These are phyloP conservation scores for Heliamphora ciliata DNA, from an alignment of 179 eudicot species.

Conservation along the genomic window DNA sequence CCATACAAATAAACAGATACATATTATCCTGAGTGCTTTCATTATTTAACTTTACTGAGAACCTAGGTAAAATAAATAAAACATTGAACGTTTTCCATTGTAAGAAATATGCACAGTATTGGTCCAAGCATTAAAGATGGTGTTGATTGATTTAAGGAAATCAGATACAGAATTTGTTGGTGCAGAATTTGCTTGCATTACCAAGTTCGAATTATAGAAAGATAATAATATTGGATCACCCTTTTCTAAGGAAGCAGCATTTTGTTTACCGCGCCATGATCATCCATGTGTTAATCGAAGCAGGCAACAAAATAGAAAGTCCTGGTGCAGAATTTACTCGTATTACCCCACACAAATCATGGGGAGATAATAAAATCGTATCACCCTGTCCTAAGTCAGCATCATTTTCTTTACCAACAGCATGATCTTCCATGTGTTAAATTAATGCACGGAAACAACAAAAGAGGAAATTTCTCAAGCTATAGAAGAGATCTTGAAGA, in stretches of 20 bases:
- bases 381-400: background rate
- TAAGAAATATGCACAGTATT: background rate
- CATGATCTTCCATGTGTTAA: background rate
- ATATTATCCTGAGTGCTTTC: background rate
- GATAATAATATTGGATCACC: background rate
- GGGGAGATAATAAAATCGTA: too few species aligned
- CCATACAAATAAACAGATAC: background rate
- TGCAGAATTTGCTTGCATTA: background rate
- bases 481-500: background rate
- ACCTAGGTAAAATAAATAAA: background rate
- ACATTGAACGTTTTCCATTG: background rate
- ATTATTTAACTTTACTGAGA: background rate
- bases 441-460: background rate
- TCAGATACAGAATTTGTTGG: background rate
- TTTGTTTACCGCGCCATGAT: too few species aligned
- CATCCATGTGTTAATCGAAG: too few species aligned
- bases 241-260: too few species aligned
- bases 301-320: too few species aligned
- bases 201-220: background rate
- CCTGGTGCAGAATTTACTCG: too few species aligned
- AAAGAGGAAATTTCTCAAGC: background rate
- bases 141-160: background rate
- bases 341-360: too few species aligned
- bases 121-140: background rate
- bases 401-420: background rate